These are phyloP conservation scores for Urtica urens DNA, from an alignment of 306 rosid genomes.

Conservation along the genomic window DNA sequence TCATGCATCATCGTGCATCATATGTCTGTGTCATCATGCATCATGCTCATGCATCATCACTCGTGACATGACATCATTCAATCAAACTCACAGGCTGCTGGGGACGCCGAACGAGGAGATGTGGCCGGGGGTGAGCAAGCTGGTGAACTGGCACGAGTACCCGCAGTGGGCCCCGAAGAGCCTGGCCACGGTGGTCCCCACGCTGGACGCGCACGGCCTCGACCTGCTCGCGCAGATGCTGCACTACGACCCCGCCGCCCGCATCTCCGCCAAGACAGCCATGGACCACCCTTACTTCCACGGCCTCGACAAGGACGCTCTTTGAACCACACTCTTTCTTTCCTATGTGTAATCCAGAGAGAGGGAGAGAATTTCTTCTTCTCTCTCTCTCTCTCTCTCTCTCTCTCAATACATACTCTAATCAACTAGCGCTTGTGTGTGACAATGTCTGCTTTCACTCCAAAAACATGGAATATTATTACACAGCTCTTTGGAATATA, in stretches of 20 bases:
- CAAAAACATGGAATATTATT: no score
- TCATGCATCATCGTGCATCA: no score
- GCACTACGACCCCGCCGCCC: conserved; percentile 55
- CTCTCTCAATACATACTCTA: not conserved
- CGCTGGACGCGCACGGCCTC: conserved; percentile 52
- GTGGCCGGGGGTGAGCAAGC: conserved; percentile 93
- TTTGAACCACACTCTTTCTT: no score
- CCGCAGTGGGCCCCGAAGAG: conserved; percentile 80
- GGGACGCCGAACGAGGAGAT: conserved; percentile 88
- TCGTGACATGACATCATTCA: no score
- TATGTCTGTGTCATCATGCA: not conserved
- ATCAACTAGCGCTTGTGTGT: no score
- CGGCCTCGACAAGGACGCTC: conserved; percentile 37
- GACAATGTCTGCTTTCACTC: no score
- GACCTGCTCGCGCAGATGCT: conserved; percentile 71
- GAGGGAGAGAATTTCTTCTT: no score
- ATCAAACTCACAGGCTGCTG: conserved; percentile 63
- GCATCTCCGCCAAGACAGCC: conserved; percentile 87
- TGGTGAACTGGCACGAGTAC: conserved; percentile 92
- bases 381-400: no score
- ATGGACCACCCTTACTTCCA: conserved; percentile 87
- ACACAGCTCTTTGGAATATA: no score
- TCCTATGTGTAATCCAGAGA: no score
- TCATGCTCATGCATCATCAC: not conserved
- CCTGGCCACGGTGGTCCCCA: conserved; percentile 53